Evolutionary conservation across 1,284 basidiomycete genomes (phyloP), one percentile per base, ranked within the genome.

Genomic region (Fomitopsis schrenkii): DNA sequence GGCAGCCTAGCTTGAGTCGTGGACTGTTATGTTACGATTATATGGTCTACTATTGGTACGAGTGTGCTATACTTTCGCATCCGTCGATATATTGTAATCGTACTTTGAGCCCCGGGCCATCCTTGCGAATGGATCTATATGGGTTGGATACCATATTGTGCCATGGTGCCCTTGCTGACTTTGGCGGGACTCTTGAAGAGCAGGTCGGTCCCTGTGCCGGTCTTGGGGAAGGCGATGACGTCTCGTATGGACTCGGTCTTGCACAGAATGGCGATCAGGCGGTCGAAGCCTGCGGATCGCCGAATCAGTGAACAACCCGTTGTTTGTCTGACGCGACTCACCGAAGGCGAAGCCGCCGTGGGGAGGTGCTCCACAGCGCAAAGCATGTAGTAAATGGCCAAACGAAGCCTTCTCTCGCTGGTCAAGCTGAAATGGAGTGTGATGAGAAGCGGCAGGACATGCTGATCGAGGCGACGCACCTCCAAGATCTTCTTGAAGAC

Each of bases 181-280:
- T 83, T 70, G 0, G 91, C 87, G 26, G 95, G 95, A 72, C 92
- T 93, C 74, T 86, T 90, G 81, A 98, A 96, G 36, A 97, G 84
- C 53, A 89, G 84, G 75, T 98, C 95, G n/a, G 85, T 82, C 14
- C 95, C 95, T 50, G 79, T 83, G 26, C 85, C 85, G 7, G 91
- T 91, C 79, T 98, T 98, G 4, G 95, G 95, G 79, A 98, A 98
- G 9, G 95, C 95, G 67, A 98, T 97, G 65, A 98, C 95, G 72
- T 98, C 95, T 62, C 94, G 83, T 67, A 98, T 98, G 33, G 90
- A 91, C 61, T 85, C 81, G 1, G 93, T 84, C 63, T 88, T 86
- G 77, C 93, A 95, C 2, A 98, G 82, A 66, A 97, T 94, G 17
- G 94, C 84, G 84, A 97, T 90, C 64, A 98, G 79, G 44, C 95